These are phyloP conservation scores for Pseudogymnoascus sp. DNA, from an alignment of 2,329 filamentous ascomycete genomes.

Conservation along the genomic window DNA sequence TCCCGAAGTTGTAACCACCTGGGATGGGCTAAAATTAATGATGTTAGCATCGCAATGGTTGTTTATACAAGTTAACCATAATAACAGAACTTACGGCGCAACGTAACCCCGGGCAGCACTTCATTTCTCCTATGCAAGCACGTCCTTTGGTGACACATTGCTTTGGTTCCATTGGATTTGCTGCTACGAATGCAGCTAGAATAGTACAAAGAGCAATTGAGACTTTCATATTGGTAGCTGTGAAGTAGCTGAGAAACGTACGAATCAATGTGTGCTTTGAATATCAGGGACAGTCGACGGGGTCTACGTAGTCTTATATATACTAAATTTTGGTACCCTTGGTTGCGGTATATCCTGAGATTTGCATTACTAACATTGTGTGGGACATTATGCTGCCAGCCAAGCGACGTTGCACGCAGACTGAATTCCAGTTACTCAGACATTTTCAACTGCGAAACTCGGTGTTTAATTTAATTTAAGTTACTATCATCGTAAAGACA, in stretches of 20 bases:
- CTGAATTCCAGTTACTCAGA: background rate
- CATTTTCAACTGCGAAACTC: background rate
- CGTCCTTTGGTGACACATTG: background rate
- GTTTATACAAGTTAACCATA: background rate
- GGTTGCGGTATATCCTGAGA: background rate
- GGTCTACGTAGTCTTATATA: background rate
- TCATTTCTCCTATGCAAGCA: background rate
- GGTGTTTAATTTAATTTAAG: background rate
- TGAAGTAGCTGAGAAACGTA: background rate
- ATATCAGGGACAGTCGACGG: background rate
- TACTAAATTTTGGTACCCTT: background rate
- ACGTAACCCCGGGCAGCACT: background rate
- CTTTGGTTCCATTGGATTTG: background rate
- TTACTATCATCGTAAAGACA: background rate
- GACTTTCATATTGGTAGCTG: background rate
- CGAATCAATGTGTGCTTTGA: background rate
- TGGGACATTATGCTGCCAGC: background rate
- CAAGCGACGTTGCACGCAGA: background rate
- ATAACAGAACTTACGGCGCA: background rate
- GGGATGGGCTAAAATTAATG: background rate
- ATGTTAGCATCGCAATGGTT: background rate
- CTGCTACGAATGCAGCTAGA: background rate
- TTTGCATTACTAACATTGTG: background rate
- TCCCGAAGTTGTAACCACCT: background rate
- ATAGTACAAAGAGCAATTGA: background rate